Evolutionary conservation across 169 alveolate genomes (phyloP), one percentile per base, ranked within the genome.

Genomic region (Plasmodium knowlesi): DNA sequence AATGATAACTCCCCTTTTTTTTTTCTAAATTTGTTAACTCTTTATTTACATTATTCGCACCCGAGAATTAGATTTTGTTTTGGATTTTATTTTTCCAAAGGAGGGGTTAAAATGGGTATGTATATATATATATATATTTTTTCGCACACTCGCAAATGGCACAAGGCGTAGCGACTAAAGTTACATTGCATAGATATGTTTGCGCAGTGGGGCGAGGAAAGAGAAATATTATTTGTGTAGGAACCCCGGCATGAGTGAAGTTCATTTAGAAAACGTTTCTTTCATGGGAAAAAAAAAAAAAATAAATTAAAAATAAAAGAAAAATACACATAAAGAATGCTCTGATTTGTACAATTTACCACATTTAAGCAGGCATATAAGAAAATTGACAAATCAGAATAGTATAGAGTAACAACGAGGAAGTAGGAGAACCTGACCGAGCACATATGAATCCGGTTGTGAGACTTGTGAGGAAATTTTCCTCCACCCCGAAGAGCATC

Each of bases 391-490:
- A 67, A 67, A 28, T 67, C 41, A 28, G 37, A 25, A 16, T 9
- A 50, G 57, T 19, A 50, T 22, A 50, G 61, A 50, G 22, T 50
- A 14, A 50, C 61, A 50, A 50, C 61, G 61, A 5, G 61, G 14
- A 50, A 50, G 43, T 72, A 22, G 32, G 25, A 80, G 54, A 43
- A 81, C 53, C 32, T 82, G 3, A 0, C 67, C 67, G 1, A 37
- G 28, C 43, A 72, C 72, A 73, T 30, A 86, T 86, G 93, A 34
- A 78, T 16, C 34, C n/a, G 2, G 39, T 19, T 16, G 14, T 30
- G 37, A 53, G 67, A n/a, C 81, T 86, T 86, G 43, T 73, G 54
- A 73, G 93, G 32, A 34, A 74, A 41, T 86, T 74, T 74, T 67
- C 86, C 46, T 50, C 93, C 67, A 5, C 6, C 50, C 19, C 1